A percentile compares a stretch with the other conserved stretches of the same genome.
phyloP scores from a whole-genome alignment of 352 stramenopile genomes.

The Paralagenidium karlingii region DNA sequence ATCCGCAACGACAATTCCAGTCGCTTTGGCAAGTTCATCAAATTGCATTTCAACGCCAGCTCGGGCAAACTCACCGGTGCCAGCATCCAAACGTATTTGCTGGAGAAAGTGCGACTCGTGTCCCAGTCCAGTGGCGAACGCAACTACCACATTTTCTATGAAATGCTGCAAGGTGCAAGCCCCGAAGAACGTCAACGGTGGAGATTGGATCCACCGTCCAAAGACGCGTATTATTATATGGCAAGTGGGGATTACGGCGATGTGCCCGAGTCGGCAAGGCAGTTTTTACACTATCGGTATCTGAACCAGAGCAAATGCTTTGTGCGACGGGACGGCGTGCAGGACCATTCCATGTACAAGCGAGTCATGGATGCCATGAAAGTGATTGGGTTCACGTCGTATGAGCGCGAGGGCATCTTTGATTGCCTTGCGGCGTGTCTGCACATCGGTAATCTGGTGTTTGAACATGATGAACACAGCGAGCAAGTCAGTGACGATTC shows the following conservation, averaged over 20 bases:
- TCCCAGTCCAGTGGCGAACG: slow-evolving; percentile 70
- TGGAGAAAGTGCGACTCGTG: slow-evolving; percentile 89
- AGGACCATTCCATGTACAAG: slow-evolving; percentile 66
- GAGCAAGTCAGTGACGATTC: slow-evolving; percentile 12
- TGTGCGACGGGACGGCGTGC: slow-evolving; percentile 53
- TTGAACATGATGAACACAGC: slow-evolving; percentile 65
- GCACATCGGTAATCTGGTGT: slow-evolving; percentile 82
- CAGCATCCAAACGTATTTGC: slow-evolving; percentile 87
- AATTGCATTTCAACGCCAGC: slow-evolving; percentile 70
- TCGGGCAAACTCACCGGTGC: slow-evolving; percentile 60
- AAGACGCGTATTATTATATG: slow-evolving; percentile 11
- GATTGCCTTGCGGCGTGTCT: slow-evolving; percentile 74
- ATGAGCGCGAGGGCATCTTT: slow-evolving; percentile 69
- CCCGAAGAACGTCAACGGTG: slow-evolving; percentile 34
- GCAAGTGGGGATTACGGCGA: slow-evolving; percentile 26
- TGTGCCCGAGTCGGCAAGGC: slow-evolving; percentile 20
- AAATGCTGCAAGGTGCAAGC: slow-evolving; percentile 56
- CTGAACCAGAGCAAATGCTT: slow-evolving; percentile 83
- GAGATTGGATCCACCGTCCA: slow-evolving; percentile 38
- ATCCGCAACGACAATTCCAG: slow-evolving; percentile 86
- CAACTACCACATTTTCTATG: slow-evolving; percentile 84
- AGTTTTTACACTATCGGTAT: slow-evolving; percentile 70
- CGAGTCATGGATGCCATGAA: slow-evolving; percentile 70
- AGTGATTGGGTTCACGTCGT: slow-evolving; percentile 69
- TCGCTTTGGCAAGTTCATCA: slow-evolving; percentile 89